Conservation (phyloP, 2,329 filamentous ascomycete species). For the Aspergillus hortae region DNA sequence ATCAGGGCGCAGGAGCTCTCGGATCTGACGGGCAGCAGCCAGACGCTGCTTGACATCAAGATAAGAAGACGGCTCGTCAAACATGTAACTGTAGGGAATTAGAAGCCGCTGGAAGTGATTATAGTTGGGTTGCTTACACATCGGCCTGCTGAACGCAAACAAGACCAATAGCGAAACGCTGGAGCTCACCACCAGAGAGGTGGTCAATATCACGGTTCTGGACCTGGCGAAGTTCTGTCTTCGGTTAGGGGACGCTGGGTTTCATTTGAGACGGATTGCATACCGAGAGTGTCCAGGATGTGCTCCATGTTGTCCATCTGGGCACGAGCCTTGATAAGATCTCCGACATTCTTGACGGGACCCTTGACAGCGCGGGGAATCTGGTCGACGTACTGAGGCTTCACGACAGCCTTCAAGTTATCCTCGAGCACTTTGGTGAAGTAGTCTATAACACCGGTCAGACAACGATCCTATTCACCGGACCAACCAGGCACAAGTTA, state of each 20-base stretch:
- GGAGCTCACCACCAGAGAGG: constrained; percentile 94
- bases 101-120: constrained; percentile 6
- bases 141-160: constrained; percentile 95
- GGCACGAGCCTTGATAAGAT: constrained; percentile 70
- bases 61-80: constrained; percentile 98
- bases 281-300: constrained; percentile 73
- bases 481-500: too few species aligned
- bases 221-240: constrained; percentile 75
- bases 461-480: neutral
- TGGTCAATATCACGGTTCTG: constrained; percentile 85
- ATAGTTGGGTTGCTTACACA: constrained; percentile 52
- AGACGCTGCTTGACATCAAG: constrained; percentile 99
- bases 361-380: constrained; percentile 89
- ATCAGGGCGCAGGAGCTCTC: constrained; percentile 79
- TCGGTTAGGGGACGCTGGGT: constrained; percentile 11
- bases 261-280: neutral
- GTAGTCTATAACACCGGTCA: constrained; percentile 63
- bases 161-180: constrained; percentile 94
- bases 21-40: constrained; percentile 85
- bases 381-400: constrained; percentile 99
- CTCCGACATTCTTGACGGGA: constrained; percentile 72
- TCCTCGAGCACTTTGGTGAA: constrained; percentile 98
- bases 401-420: constrained; percentile 94
- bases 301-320: constrained; percentile 77
- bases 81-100: constrained; percentile 73